phyloP scores from a whole-genome alignment of 805 yeast species.

The Candida khao-thaluensis region DNA sequence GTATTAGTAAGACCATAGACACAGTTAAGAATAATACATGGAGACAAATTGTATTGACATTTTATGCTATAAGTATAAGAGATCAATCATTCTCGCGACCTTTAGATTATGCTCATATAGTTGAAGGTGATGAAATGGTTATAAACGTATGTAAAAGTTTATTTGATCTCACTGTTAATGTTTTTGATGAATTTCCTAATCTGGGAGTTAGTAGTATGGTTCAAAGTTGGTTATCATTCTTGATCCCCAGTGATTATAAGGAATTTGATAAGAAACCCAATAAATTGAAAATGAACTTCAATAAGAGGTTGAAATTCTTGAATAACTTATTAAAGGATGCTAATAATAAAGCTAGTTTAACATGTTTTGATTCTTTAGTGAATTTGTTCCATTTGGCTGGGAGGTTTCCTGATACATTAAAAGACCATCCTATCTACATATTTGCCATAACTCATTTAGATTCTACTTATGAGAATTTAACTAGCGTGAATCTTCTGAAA shows the following conservation, averaged over 20 bases:
- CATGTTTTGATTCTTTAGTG: slow-evolving; percentile 35
- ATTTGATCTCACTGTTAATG: slow-evolving; percentile 30
- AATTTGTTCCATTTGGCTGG: slow-evolving; percentile 38
- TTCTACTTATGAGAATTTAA: slow-evolving; percentile 26
- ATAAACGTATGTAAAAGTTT: slow-evolving; percentile 26
- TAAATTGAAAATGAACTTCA: slow-evolving; percentile 32
- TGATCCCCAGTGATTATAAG: slow-evolving; percentile 35
- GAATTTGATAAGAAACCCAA: slow-evolving; percentile 32
- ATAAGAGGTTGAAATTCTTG: slow-evolving; percentile 36
- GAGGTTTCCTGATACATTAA: slow-evolving; percentile 21
- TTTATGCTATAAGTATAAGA: slow-evolving; percentile 30
- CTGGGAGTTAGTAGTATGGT: slow-evolving; percentile 16
- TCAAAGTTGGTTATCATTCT: slow-evolving; percentile 32
- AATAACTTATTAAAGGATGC: slow-evolving; percentile 29
- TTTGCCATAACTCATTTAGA: slow-evolving; percentile 34
- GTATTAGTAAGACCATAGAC: slow-evolving; percentile 24
- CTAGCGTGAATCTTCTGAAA: slow-evolving; percentile 14
- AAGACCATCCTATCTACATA: slow-evolving; percentile 26
- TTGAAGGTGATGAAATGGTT: slow-evolving; percentile 22
- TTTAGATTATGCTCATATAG: slow-evolving; percentile 28
- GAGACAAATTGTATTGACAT: slow-evolving; percentile 36
- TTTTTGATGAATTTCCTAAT: slow-evolving; percentile 28
- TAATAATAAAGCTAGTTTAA: slow-evolving; percentile 24
- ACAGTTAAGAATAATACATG: slow-evolving; percentile 32
- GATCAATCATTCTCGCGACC: slow-evolving; percentile 39